Conservation (phyloP, 345 rosid species). For the Heritiera littoralis region DNA sequence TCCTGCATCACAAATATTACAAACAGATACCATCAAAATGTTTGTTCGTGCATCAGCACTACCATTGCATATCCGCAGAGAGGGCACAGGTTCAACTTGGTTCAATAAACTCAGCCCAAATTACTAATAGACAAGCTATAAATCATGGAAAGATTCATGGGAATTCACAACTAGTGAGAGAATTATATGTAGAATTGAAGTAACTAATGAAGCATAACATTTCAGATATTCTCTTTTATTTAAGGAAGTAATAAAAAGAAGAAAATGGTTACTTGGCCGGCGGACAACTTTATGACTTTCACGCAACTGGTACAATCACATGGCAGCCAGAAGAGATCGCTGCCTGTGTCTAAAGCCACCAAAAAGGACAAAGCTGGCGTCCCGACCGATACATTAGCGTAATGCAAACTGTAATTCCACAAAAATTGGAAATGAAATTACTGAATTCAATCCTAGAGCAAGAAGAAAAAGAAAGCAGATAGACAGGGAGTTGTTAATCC, state of each 20-base stretch:
- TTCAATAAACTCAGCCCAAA: background rate
- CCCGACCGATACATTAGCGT: conserved; percentile 81
- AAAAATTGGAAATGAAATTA: background rate
- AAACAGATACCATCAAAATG: background rate
- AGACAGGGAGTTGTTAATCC: too few species aligned
- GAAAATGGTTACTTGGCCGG: conserved; percentile 43
- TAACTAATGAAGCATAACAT: background rate
- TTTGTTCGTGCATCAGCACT: background rate
- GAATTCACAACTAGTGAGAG: background rate
- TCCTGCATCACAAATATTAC: conserved; percentile 29
- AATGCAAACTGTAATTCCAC: conserved; percentile 66
- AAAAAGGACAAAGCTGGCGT: conserved; percentile 66
- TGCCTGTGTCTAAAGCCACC: conserved; percentile 94
- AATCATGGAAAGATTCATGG: background rate
- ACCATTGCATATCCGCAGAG: background rate
- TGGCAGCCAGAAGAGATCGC: conserved; percentile 94
- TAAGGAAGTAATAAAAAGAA: background rate
- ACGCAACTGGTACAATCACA: conserved; percentile 76
- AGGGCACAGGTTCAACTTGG: background rate
- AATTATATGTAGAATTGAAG: background rate
- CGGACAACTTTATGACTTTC: conserved; percentile 33
- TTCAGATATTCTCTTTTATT: background rate
- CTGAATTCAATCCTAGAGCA: background rate
- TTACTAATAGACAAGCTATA: background rate
- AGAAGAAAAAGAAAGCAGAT: too few species aligned